phyloP scores from a whole-genome alignment of 2,329 filamentous ascomycete species.

The Fusarium falciforme region DNA sequence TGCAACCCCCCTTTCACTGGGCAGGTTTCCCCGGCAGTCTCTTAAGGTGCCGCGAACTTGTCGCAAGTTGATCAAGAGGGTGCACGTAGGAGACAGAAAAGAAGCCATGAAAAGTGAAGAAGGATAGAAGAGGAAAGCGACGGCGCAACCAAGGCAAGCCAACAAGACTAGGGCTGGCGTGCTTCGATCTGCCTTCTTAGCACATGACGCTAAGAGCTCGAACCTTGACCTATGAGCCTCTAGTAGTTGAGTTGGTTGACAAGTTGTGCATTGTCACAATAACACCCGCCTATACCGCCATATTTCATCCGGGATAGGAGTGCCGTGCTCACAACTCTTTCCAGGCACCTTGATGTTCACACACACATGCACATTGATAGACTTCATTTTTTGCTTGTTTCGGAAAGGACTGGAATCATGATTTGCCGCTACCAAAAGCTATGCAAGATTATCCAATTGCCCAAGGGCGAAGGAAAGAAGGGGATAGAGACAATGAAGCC shows the following conservation, averaged over 20 bases:
- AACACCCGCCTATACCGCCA: slow-evolving; percentile 25
- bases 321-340: neutral
- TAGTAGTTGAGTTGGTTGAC: neutral
- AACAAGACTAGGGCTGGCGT: neutral
- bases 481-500: slow-evolving; percentile 27
- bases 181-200: neutral
- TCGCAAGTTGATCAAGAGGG: neutral
- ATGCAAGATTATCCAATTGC: neutral
- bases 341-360: neutral
- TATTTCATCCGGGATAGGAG: slow-evolving; percentile 2
- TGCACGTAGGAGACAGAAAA: neutral
- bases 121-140: slow-evolving; percentile 4
- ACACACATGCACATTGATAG: neutral
- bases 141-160: neutral
- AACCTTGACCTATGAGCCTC: neutral
- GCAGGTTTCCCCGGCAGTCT: slow-evolving; percentile 5
- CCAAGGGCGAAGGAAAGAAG: neutral
- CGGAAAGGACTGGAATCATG: slow-evolving; percentile 33
- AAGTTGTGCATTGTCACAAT: slow-evolving; percentile 3
- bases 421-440: slow-evolving; percentile 33
- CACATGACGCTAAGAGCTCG: neutral
- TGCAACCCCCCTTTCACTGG: neutral
- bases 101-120: neutral
- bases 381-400: slow-evolving; percentile 21
- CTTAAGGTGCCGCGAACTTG: neutral